These are phyloP conservation scores for Diaporthe citri DNA, from an alignment of 2,329 filamentous ascomycete species.

Conservation along the genomic window DNA sequence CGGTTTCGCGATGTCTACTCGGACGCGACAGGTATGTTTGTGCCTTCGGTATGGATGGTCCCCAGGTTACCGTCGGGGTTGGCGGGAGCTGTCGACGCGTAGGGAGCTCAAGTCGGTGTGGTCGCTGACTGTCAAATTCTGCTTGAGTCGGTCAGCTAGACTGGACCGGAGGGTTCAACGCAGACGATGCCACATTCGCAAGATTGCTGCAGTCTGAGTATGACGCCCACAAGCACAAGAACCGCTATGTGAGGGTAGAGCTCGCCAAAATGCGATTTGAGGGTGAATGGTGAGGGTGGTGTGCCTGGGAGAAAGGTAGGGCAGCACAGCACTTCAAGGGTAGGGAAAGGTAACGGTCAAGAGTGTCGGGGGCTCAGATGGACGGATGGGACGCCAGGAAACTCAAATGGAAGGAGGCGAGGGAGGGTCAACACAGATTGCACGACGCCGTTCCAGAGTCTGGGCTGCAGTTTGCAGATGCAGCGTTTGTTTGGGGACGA, in stretches of 20 bases:
- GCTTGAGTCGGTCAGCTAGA: slow-evolving; percentile 27
- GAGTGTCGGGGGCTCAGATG: slow-evolving; percentile 21
- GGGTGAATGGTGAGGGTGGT: neutral
- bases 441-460: slow-evolving; percentile 2
- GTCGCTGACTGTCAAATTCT: slow-evolving; percentile 31
- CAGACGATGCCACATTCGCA: neutral
- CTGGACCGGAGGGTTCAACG: slow-evolving; percentile 2
- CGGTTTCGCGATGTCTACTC: slow-evolving; percentile 4
- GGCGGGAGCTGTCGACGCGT: slow-evolving; percentile 14
- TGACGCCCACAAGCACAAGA: neutral
- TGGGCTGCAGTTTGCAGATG: neutral
- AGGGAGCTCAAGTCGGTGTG: neutral
- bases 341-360: neutral
- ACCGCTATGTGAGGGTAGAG: neutral
- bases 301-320: neutral
- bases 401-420: slow-evolving; percentile 24
- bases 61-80: neutral
- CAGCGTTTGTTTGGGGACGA: slow-evolving; percentile 2
- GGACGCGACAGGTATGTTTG: neutral
- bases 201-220: neutral
- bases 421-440: slow-evolving; percentile 3
- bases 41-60: neutral
- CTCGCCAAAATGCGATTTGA: neutral
- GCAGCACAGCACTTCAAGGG: slow-evolving; percentile 1
- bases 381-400: slow-evolving; percentile 21